Evolutionary conservation across 73 alveolate species (phyloP), one percentile per base, ranked within the genome.

Genomic region (Tetrahymena elliotti): DNA sequence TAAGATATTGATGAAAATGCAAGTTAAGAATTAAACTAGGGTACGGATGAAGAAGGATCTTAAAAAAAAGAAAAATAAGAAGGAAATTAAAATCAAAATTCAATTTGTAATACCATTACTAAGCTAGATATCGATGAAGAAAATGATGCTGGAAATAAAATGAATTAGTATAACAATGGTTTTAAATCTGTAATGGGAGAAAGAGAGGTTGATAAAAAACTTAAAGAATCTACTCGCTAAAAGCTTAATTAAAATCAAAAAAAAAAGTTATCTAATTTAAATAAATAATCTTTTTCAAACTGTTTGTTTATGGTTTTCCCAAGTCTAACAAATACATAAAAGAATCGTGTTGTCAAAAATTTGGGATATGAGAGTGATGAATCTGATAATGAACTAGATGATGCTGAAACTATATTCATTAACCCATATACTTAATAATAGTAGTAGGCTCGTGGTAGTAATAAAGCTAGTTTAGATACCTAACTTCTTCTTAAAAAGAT

Each of bases 281-380:
- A 68, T 31, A 68, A 68, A 68, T 68, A 68, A 68, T 68, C 88
- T 31, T 68, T 68, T 31, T 27, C 88, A 27, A 94, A 94, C 37
- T 94, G 95, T n/a, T 52, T 94, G 22, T 94, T 94, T 47, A 92
- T 94, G 52, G 47, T 94, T 18, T 94, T 94, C 84, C 96, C 96
- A 9, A 94, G 83, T 33, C 38, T 68, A 8, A 40, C 96, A 33
- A 94, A 94, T 94, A 94, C 93, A 2, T 68, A 94, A 68, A 94
- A 94, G 33, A 68, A 68, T 10, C 88, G 88, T 68, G 88, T 68
- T 68, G 88, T 68, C 1, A 68, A 68, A 31, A 68, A 31, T 24
- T 68, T 68, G 33, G 88, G 88, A 27, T 68, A 68, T 68, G 88
- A 68, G 33, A 68, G 88, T 68, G 88, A 68, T 3, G 88, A 68